A percentile compares a stretch with the other conserved stretches of the same genome.
Conservation (phyloP, 352 stramenopile species). For the Discostella stelligera region DNA sequence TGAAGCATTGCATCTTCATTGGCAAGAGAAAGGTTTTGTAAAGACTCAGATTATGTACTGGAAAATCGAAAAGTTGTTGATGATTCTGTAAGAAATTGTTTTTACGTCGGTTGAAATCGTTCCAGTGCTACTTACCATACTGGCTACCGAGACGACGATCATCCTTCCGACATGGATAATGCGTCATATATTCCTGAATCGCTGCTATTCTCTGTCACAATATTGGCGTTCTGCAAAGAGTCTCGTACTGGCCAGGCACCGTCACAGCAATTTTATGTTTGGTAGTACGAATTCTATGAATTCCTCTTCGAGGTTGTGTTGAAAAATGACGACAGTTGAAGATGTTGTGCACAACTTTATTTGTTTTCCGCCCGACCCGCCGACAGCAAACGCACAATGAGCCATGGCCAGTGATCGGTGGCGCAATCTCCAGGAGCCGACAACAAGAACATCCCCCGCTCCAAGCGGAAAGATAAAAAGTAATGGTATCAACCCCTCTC, state of each 20-base stretch:
- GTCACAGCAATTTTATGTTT: too few species aligned
- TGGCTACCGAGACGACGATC: too few species aligned
- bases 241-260: too few species aligned
- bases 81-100: slow-evolving; percentile 20
- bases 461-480: slow-evolving; percentile 2
- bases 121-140: slow-evolving; percentile 29
- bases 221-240: too few species aligned
- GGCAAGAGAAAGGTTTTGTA: slow-evolving; percentile 21
- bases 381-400: background rate
- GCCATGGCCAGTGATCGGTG: slow-evolving; percentile 2
- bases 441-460: background rate
- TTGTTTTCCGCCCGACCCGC: too few species aligned
- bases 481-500: slow-evolving; percentile 1
- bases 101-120: slow-evolving; percentile 30
- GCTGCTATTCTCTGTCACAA: too few species aligned
- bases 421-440: background rate
- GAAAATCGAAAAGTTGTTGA: slow-evolving; percentile 4
- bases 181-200: too few species aligned
- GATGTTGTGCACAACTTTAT: too few species aligned
- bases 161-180: too few species aligned
- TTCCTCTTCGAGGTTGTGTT: too few species aligned
- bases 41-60: slow-evolving; percentile 20
- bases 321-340: too few species aligned
- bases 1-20: slow-evolving; percentile 11
- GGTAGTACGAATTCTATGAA: too few species aligned